Evolutionary conservation across 345 rosid species (phyloP), one percentile per base, ranked within the genome.

Genomic region (Turritis glabra): DNA sequence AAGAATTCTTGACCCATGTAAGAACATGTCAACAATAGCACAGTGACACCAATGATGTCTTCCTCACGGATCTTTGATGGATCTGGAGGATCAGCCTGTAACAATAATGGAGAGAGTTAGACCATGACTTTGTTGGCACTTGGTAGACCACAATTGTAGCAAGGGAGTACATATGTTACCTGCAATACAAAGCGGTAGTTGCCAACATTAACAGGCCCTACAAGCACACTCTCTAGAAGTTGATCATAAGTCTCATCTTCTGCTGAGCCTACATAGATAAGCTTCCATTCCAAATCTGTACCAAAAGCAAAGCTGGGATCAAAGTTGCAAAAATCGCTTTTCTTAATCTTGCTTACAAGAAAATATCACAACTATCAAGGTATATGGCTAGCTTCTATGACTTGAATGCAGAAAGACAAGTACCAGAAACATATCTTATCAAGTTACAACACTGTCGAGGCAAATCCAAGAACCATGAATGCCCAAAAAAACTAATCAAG

Each of bases 251-350:
- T 88, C 73, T 91, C 97, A 14, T 91, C 97, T 77, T 91, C 97
- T 15, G 97, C 97, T 60, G 97, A 91, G 37, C 97, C 97, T 17
- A 91, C 97, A 9, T 91, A 91, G 53, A 85, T 89, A 25, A 91
- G 93, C 75, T 91, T 91, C 97, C 97, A 91, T 69, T 91, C 97
- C 82, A 91, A 76, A 86, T 91, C 96, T 91, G 87, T 78, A 73
- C 27, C 14, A 64, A 11, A 53, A 33, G 38, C 13, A 52, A 77
- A 50, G 41, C 5, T 32, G 19, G 4, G 10, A 5, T 12, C 57
- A 22, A 19, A 75, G 55, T 51, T 8, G 12, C 38, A 11, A 38
- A n/a, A 67, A 48, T 2, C 22, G 9, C n/a, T n/a, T n/a, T n/a
- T n/a, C n/a, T 35, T 33, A 0, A 33, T 6, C 7, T 7, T 30